Evolutionary conservation across 2,329 filamentous ascomycete genomes (phyloP), one percentile per base, ranked within the genome.

Genomic region (Rosellinia necatrix): DNA sequence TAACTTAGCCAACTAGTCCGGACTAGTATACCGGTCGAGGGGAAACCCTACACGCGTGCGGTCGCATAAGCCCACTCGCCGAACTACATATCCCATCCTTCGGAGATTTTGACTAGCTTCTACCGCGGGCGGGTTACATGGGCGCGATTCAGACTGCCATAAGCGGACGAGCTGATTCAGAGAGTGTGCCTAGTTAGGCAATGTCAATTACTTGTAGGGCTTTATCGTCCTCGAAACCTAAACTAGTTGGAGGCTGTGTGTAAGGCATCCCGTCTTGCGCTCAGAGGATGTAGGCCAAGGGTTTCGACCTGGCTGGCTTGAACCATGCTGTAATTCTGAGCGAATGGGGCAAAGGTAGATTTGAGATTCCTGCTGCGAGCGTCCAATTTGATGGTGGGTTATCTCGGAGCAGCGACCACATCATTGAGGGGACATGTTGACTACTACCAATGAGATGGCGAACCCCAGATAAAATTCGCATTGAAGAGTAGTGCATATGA

Each of bases 11-110:
- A n/a, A n/a, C n/a, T n/a, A n/a, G n/a, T n/a, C n/a, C n/a, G n/a
- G n/a, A n/a, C 13, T 38, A 38, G 59, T 58, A 52, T 58, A 53
- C 59, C 53, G 59, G 38, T 37, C 22, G 22, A 48, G 38, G 32
- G 37, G 27, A 52, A 51, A 55, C 15, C 37, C 25, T 61, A 61
- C 65, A 61, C 65, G 62, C 62, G 60, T 66, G 64, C 63, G 59
- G 58, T 64, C 54, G 59, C 53, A 57, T 64, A n/a, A 47, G 24
- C 15, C 49, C 32, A 30, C 41, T 47, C 37, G 38, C 50, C 50
- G 51, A 57, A 60, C 46, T n/a, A n/a, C n/a, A n/a, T n/a, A n/a
- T n/a, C n/a, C 50, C 49, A 38, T 50, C 24, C 42, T 32, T 60
- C 57, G 53, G 57, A 57, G 49, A 60, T 51, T 58, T 58, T 46